Conservation (phyloP, 345 rosid species). For the Arabis hirsuta region DNA sequence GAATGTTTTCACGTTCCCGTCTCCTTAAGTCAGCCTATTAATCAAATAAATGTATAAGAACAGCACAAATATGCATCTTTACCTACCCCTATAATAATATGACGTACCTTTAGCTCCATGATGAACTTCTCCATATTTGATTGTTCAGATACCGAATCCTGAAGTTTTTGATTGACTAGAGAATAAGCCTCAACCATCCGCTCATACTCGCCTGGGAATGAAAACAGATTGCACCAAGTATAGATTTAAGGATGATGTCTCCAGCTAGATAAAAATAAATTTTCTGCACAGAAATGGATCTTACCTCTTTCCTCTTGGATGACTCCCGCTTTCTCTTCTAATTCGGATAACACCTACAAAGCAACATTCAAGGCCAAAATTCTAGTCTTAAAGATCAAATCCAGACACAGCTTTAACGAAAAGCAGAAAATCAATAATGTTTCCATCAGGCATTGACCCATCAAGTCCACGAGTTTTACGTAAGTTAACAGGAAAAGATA, state of each 20-base stretch:
- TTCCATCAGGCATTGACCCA: conserved; percentile 12
- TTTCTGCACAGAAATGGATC: background rate
- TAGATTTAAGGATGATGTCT: conserved; percentile 25
- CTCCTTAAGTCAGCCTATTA: conserved; percentile 77
- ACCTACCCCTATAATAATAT: background rate
- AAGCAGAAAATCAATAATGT: conserved; percentile 15
- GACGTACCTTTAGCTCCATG: conserved; percentile 72
- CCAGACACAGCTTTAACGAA: conserved; percentile 17
- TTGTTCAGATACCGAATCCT: conserved; percentile 69
- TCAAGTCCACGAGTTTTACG: conserved; percentile 13
- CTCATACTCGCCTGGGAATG: conserved; percentile 82
- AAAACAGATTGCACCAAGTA: conserved; percentile 31
- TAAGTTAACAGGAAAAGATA: conserved; percentile 18
- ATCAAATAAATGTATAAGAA: conserved; percentile 33
- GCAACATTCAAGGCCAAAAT: conserved; percentile 13
- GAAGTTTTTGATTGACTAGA: conserved; percentile 72
- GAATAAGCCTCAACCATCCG: conserved; percentile 84
- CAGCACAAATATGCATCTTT: conserved; percentile 18
- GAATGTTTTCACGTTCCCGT: conserved; percentile 69
- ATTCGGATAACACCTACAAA: conserved; percentile 77
- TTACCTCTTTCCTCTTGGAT: conserved; percentile 95
- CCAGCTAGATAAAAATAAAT: conserved; percentile 8
- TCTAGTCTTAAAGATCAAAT: conserved; percentile 9
- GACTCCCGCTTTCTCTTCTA: conserved; percentile 89
- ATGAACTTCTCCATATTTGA: conserved; percentile 71